phyloP scores from a whole-genome alignment of 495 filamentous ascomycete species.

The Podospora sp. region DNA sequence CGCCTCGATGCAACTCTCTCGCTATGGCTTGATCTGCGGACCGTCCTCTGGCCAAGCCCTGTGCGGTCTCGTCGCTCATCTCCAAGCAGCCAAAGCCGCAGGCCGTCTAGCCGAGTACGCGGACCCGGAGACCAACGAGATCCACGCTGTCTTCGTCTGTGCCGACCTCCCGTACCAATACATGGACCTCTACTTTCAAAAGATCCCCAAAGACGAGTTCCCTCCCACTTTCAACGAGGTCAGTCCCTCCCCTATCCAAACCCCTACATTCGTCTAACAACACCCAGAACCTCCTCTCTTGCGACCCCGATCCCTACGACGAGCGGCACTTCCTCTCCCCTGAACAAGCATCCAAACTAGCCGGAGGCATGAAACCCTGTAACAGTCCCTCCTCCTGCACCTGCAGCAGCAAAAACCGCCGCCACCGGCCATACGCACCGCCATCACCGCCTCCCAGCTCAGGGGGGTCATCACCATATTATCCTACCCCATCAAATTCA shows the following conservation, averaged over 20 bases:
- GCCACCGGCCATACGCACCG: background rate
- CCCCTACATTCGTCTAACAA: background rate
- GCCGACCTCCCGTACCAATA: slow-evolving; percentile 68
- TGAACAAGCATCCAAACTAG: background rate
- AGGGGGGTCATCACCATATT: background rate
- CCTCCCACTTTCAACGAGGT: slow-evolving; percentile 54
- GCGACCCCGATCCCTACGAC: slow-evolving; percentile 6
- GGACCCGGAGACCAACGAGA: slow-evolving; percentile 46
- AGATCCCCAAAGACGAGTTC: slow-evolving; percentile 54
- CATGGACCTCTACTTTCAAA: slow-evolving; percentile 61
- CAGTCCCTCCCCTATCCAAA: background rate
- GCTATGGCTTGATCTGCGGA: slow-evolving; percentile 61
- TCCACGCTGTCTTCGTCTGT: slow-evolving; percentile 62
- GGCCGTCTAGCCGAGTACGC: slow-evolving; percentile 49
- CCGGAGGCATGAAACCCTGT: background rate
- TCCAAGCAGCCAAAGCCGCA: slow-evolving; percentile 50
- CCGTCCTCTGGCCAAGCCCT: slow-evolving; percentile 64
- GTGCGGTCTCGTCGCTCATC: slow-evolving; percentile 55
- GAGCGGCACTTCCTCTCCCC: background rate
- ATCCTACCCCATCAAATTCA: background rate
- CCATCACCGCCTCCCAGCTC: slow-evolving; percentile 2
- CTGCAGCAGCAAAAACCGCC: background rate
- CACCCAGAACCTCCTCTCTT: slow-evolving; percentile 4
- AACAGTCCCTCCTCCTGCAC: background rate
- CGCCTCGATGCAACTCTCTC: slow-evolving; percentile 56